Conservation (phyloP, 179 eudicot species). For the Beta corolliflora region DNA sequence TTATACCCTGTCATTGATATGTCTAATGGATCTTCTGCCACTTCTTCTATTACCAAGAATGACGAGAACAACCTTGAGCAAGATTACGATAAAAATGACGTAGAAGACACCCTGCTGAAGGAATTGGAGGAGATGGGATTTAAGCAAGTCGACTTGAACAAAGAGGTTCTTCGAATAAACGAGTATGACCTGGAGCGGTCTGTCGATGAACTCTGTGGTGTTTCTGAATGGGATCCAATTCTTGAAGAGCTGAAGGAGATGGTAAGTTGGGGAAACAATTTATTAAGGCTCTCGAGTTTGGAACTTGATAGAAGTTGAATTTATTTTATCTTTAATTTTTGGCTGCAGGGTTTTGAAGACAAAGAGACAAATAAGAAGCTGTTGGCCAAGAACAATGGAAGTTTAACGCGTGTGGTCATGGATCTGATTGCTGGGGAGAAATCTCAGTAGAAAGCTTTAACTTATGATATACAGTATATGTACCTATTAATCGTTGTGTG, state of each 20-base stretch:
- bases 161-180: constrained; percentile 62
- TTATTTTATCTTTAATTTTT: neutral
- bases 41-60: constrained; percentile 3
- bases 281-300: neutral
- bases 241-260: constrained; percentile 86
- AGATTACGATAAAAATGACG: constrained; percentile 16
- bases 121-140: constrained; percentile 88
- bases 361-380: constrained; percentile 55
- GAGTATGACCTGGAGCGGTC: constrained; percentile 67
- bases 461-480: too few relatives aligned
- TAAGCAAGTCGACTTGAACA: constrained; percentile 59
- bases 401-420: constrained; percentile 73
- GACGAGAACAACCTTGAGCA: constrained; percentile 6
- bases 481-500: neutral
- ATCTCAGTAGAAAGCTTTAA: neutral
- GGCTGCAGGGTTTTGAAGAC: constrained; percentile 60
- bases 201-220: constrained; percentile 78
- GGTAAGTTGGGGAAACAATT: constrained; percentile 31
- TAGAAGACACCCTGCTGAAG: constrained; percentile 54
- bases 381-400: constrained; percentile 73
- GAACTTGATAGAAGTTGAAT: neutral
- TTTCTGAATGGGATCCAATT: constrained; percentile 71
- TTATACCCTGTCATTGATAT: constrained; percentile 13
- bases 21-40: constrained; percentile 16
- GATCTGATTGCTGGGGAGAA: constrained; percentile 63